These are phyloP conservation scores for Trichoderma semiorbis DNA, from an alignment of 2,329 filamentous ascomycete species.

Conservation along the genomic window DNA sequence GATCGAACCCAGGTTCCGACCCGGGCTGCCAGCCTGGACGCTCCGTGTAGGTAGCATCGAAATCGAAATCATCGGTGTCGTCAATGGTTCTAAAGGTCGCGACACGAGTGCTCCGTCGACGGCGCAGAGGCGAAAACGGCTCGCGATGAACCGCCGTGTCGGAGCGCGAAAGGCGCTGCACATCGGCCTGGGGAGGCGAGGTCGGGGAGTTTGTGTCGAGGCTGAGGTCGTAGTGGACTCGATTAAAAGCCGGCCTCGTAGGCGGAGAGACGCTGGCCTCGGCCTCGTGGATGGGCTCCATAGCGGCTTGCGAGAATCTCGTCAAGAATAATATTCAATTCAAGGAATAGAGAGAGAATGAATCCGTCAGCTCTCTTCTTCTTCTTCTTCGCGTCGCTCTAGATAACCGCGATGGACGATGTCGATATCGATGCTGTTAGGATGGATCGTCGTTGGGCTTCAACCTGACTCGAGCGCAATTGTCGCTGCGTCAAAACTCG, in stretches of 20 bases:
- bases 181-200: slow-evolving; percentile 21
- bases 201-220: slow-evolving; percentile 26
- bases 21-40: slow-evolving; percentile 53
- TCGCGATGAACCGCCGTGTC: slow-evolving; percentile 29
- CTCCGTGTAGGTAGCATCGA: slow-evolving; percentile 31
- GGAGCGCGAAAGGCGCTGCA: slow-evolving; percentile 23
- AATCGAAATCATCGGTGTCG: slow-evolving; percentile 42
- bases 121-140: slow-evolving; percentile 33
- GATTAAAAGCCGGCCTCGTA: slow-evolving; percentile 4
- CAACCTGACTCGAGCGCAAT: background rate
- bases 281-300: background rate
- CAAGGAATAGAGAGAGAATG: background rate
- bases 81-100: slow-evolving; percentile 46
- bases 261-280: background rate
- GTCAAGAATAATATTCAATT: background rate
- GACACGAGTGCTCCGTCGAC: slow-evolving; percentile 39
- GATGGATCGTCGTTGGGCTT: background rate
- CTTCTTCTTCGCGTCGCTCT: background rate
- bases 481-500: background rate
- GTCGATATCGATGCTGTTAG: background rate
- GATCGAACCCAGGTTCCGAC: slow-evolving; percentile 71
- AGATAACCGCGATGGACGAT: background rate
- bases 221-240: slow-evolving; percentile 29
- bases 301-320: background rate
- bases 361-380: background rate